Evolutionary conservation across 768 basidiomycete genomes (phyloP).

Genomic region (Mycena sanguinolenta): DNA sequence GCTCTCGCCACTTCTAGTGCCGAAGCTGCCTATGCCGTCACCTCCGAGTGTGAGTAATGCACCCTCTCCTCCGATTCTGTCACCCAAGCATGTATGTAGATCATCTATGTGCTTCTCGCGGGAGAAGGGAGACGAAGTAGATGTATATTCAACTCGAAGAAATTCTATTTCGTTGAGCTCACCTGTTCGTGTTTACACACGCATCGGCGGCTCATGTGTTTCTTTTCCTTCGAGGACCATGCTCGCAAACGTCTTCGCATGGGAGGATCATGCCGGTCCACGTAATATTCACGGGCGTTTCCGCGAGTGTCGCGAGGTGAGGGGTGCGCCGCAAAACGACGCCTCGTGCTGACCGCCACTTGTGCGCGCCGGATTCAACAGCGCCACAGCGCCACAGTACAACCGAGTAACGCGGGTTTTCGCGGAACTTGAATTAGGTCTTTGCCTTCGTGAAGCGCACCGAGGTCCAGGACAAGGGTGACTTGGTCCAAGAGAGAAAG

Average conservation of each 20-base stretch:
- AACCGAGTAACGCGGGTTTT: conserved; percentile 10
- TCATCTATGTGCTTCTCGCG: background rate
- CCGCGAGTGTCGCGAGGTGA: background rate
- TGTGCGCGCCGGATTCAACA: background rate
- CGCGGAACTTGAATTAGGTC: conserved; percentile 12
- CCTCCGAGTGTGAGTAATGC: no score
- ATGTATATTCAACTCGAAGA: background rate
- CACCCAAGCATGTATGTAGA: conserved; percentile 2
- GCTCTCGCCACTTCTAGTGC: no score
- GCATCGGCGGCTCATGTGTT: background rate
- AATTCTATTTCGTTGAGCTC: background rate
- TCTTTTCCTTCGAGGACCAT: background rate
- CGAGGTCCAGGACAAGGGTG: no score
- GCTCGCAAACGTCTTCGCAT: background rate
- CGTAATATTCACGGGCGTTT: background rate
- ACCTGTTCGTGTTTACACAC: background rate
- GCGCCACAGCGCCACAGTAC: conserved; percentile 19
- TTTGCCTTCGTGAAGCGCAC: background rate
- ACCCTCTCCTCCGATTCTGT: conserved; percentile 15
- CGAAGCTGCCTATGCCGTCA: no score
- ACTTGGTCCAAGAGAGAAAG: no score
- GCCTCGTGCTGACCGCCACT: conserved; percentile 1
- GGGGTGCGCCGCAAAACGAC: background rate
- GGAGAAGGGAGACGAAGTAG: background rate
- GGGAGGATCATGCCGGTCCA: background rate